A percentile compares a stretch with the other conserved stretches of the same genome.
Conservation (phyloP, 305 asterid genomes). For the Fraxinus velutina region DNA sequence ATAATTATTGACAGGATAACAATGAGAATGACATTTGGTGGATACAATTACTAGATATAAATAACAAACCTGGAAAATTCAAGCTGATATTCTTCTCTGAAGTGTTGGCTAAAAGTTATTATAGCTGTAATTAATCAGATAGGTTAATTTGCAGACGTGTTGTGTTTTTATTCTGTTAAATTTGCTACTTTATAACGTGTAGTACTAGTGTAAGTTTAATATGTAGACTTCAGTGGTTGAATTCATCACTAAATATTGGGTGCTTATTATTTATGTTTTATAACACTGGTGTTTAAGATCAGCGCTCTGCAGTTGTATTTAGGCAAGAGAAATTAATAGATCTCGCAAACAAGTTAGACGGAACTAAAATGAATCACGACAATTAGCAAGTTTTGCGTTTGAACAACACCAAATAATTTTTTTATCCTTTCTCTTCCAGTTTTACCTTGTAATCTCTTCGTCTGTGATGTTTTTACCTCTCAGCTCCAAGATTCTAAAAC, state of each 20-base stretch:
- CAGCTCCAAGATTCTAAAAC: conserved; percentile 69
- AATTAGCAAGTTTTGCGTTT: not conserved
- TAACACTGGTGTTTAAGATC: not conserved
- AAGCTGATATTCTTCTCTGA: not conserved
- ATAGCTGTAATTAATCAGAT: not conserved
- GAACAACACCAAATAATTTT: not conserved
- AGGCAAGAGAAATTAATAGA: not conserved
- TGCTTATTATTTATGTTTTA: not conserved
- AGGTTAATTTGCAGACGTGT: not conserved
- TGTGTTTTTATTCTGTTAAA: not conserved
- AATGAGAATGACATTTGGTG: not conserved
- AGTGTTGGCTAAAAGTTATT: not conserved
- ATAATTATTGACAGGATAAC: not conserved
- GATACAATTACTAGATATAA: not conserved
- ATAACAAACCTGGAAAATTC: not conserved
- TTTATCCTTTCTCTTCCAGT: not conserved
- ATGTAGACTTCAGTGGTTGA: not conserved
- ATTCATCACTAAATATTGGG: not conserved
- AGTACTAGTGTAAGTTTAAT: not conserved
- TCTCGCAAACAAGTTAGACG: not conserved
- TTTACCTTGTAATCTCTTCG: not conserved
- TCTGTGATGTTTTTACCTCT: conserved; percentile 13
- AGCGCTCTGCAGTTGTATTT: not conserved
- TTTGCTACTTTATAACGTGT: not conserved
- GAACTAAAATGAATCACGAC: not conserved